Conservation (phyloP, 306 rosid species). For the Medicago lupulina region DNA sequence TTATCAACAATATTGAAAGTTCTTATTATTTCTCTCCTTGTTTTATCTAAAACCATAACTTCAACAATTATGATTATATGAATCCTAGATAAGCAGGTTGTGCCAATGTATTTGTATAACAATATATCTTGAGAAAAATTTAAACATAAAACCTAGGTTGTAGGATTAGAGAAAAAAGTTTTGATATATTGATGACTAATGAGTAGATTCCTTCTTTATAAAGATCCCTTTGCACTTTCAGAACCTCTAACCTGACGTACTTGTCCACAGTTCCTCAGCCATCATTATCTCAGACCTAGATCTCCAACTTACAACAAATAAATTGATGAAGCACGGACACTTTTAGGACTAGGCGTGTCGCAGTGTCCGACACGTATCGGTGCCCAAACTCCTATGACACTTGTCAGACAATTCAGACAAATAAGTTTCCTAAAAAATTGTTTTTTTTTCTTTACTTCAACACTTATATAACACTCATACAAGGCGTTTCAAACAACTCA, state of each 20-base stretch:
- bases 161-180: constrained; percentile 36
- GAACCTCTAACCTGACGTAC: constrained; percentile 24
- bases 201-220: no score
- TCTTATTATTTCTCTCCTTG: background rate
- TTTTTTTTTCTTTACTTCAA: no score
- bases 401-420: no score
- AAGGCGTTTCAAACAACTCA: no score
- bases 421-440: no score
- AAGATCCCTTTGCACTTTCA: constrained; percentile 29
- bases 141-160: constrained; percentile 4
- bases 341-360: no score
- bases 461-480: no score
- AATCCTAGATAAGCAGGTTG: constrained; percentile 1
- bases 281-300: constrained; percentile 13
- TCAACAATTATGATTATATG: constrained; percentile 5
- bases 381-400: no score
- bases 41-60: constrained; percentile 6
- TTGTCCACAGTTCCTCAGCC: constrained; percentile 20
- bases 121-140: constrained; percentile 14
- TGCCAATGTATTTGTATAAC: constrained; percentile 9
- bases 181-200: constrained; percentile 29
- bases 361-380: no score
- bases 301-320: constrained; percentile 28
- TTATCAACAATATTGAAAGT: background rate
- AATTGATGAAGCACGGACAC: no score